phyloP scores from a whole-genome alignment of 2,329 filamentous ascomycete species.

The Pochonia chlamydosporia region DNA sequence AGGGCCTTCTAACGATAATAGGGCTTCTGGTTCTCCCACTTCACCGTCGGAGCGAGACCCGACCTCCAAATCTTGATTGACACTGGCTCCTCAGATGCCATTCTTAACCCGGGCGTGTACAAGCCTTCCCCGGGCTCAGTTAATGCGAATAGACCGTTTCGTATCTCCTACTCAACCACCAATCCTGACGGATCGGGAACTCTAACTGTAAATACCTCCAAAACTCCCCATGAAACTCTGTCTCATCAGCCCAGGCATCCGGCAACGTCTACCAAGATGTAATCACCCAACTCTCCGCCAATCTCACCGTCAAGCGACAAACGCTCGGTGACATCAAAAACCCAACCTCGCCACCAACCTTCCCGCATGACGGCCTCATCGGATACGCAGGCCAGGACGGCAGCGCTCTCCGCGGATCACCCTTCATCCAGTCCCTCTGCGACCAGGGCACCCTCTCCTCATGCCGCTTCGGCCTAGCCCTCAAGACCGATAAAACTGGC shows the following conservation, averaged over 20 bases:
- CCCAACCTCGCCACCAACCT: constrained; percentile 9
- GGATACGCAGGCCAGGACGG: constrained; percentile 10
- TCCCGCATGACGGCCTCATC: constrained; percentile 15
- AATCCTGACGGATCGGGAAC: constrained; percentile 14
- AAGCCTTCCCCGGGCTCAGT: constrained; percentile 8
- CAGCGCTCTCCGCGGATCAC: constrained; percentile 5
- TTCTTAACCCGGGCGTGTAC: constrained; percentile 15
- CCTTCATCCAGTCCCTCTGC: constrained; percentile 15
- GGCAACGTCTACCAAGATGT: constrained; percentile 13
- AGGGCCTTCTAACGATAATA: background rate
- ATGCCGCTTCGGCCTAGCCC: constrained; percentile 15
- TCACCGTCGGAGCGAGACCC: constrained; percentile 12
- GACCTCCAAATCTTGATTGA: constrained; percentile 15
- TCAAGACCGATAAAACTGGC: constrained; percentile 13
- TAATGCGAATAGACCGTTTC: constrained; percentile 7
- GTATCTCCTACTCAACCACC: constrained; percentile 13
- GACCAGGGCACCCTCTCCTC: constrained; percentile 9
- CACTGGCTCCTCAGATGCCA: constrained; percentile 14
- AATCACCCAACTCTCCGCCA: constrained; percentile 12
- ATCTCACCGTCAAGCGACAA: constrained; percentile 12
- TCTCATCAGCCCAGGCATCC: constrained; percentile 5
- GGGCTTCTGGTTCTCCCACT: constrained; percentile 17
- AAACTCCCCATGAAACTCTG: background rate
- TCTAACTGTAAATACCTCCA: constrained; percentile 7
- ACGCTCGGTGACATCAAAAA: constrained; percentile 10